Percentiles rank a stretch among this genome's conserved stretches.
These are phyloP conservation scores for Laetiporus sulphureus DNA, from an alignment of 1,284 basidiomycete genomes.

Conservation along the genomic window DNA sequence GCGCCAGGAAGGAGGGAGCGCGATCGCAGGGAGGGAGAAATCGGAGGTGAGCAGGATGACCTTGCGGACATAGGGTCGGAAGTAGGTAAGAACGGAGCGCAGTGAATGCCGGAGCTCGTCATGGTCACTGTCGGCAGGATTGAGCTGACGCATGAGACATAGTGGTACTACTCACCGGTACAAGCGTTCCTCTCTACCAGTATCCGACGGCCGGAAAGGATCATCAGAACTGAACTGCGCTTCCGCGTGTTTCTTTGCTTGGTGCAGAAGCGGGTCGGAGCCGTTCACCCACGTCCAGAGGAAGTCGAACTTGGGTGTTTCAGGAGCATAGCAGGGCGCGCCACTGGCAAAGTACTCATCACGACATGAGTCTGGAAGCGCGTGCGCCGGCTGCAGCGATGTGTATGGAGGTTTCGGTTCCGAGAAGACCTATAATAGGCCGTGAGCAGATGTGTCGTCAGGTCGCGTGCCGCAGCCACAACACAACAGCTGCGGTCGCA, in stretches of 20 bases:
- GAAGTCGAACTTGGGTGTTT: constrained; percentile 18
- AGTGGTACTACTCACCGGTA: constrained; percentile 16
- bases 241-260: constrained; percentile 13
- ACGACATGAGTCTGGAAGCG: constrained; percentile 17
- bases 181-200: constrained; percentile 17
- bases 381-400: constrained; percentile 15
- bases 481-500: too few species aligned
- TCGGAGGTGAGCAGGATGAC: constrained; percentile 25
- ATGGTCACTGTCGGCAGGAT: constrained; percentile 17
- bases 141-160: neutral
- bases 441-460: too few species aligned
- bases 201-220: constrained; percentile 18
- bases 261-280: constrained; percentile 19
- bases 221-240: constrained; percentile 13
- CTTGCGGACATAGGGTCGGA: constrained; percentile 15
- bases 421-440: neutral
- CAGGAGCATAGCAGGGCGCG: constrained; percentile 14
- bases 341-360: constrained; percentile 20
- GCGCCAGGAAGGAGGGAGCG: constrained; percentile 13
- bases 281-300: constrained; percentile 28
- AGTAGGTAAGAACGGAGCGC: constrained; percentile 22
- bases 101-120: constrained; percentile 26
- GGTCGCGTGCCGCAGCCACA: too few species aligned
- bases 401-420: neutral
- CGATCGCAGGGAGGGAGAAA: constrained; percentile 15